These are phyloP conservation scores for Scytalidium sp. DNA, from an alignment of 2,329 filamentous ascomycete species.

Conservation along the genomic window DNA sequence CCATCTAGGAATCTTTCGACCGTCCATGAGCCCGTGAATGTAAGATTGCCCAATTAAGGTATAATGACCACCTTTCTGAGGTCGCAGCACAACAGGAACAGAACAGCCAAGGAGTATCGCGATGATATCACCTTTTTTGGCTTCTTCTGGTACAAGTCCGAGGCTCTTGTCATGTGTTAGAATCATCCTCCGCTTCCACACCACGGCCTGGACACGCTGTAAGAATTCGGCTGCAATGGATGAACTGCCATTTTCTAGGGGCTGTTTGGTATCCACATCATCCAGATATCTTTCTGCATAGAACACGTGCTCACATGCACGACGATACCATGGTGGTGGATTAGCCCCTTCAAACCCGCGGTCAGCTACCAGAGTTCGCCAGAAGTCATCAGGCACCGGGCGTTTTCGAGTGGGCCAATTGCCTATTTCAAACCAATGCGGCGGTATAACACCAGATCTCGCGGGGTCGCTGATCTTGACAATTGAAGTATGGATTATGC, in stretches of 20 bases:
- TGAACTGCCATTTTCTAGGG: constrained; percentile 5
- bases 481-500: neutral
- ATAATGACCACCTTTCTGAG: neutral
- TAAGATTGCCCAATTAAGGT: constrained; percentile 8
- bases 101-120: constrained; percentile 10
- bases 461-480: neutral
- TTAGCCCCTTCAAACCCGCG: constrained; percentile 5
- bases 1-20: neutral
- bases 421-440: neutral
- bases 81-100: constrained; percentile 12
- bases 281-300: constrained; percentile 2
- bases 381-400: constrained; percentile 9
- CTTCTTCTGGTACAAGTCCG: constrained; percentile 5
- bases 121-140: constrained; percentile 6
- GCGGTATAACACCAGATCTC: neutral
- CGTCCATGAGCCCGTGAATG: constrained; percentile 2
- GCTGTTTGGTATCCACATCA: constrained; percentile 9
- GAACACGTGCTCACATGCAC: constrained; percentile 6
- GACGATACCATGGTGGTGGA: constrained; percentile 7
- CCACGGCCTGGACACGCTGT: constrained; percentile 10
- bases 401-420: neutral
- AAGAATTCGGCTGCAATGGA: constrained; percentile 10
- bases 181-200: constrained; percentile 13
- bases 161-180: neutral
- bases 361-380: constrained; percentile 13